Conservation (phyloP, 2,329 filamentous ascomycete species). For the Pseudogymnoascus sp. region DNA sequence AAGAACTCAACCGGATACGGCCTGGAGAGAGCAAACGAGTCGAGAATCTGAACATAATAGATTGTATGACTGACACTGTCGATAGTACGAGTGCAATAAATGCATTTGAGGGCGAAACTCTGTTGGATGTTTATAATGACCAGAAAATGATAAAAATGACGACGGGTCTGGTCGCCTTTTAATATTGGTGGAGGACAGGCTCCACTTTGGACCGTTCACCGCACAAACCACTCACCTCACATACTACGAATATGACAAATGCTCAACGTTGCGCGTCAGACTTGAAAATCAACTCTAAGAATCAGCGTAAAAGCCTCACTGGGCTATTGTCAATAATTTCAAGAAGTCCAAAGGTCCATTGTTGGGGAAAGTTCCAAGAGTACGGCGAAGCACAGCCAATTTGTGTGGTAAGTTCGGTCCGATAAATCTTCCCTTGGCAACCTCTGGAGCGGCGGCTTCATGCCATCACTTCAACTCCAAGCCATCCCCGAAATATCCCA, state of each 20-base stretch:
- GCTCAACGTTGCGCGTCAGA: neutral
- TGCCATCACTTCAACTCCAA: neutral
- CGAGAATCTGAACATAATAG: neutral
- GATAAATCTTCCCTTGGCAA: neutral
- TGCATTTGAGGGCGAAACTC: neutral
- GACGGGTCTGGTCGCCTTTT: neutral
- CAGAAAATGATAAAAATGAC: neutral
- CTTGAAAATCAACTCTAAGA: neutral
- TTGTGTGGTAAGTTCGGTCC: neutral
- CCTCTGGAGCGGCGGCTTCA: neutral
- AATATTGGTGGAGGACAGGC: neutral
- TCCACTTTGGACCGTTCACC: neutral
- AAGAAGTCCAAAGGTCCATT: neutral
- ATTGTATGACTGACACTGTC: neutral
- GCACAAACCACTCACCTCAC: neutral
- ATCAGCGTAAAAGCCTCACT: too few species aligned
- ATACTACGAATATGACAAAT: neutral
- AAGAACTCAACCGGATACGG: neutral
- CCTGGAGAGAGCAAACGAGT: neutral
- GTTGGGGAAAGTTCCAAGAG: neutral
- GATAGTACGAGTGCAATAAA: neutral
- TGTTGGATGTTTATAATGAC: neutral
- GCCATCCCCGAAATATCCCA: neutral
- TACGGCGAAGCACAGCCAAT: neutral
- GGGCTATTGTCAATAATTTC: too few species aligned